Evolutionary conservation across 352 stramenopile species (phyloP).

Genomic region (Globisporangium paddicum): DNA sequence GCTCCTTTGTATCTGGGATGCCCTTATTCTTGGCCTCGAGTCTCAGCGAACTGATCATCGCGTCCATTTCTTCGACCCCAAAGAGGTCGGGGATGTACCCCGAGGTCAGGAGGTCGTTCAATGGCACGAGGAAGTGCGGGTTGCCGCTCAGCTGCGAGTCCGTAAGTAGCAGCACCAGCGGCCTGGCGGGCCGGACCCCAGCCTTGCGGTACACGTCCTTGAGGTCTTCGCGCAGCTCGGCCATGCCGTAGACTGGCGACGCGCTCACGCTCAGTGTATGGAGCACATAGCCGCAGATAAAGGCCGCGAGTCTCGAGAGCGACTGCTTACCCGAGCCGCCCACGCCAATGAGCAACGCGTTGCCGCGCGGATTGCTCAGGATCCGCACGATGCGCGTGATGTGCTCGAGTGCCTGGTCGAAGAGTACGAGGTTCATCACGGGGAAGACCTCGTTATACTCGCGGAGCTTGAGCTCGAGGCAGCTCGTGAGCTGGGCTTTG

Average conservation of each 20-base stretch:
- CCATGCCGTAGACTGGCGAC: conserved; percentile 55
- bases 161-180: conserved; percentile 87
- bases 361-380: conserved; percentile 61
- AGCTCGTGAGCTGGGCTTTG: conserved; percentile 41
- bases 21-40: conserved; percentile 81
- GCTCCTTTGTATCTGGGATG: conserved; percentile 88
- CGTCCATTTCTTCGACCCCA: conserved; percentile 84
- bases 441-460: conserved; percentile 92
- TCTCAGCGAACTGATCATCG: conserved; percentile 67
- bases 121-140: conserved; percentile 80
- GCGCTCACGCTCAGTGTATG: conserved; percentile 57
- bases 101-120: conserved; percentile 83
- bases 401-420: conserved; percentile 90
- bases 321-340: conserved; percentile 89
- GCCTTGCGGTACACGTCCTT: conserved; percentile 88
- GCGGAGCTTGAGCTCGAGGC: conserved; percentile 58
- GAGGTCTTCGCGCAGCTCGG: conserved; percentile 85
- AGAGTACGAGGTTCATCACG: conserved; percentile 91
- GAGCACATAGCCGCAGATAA: conserved; percentile 79
- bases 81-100: conserved; percentile 85
- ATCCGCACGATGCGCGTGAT: conserved; percentile 87
- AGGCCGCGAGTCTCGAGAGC: conserved; percentile 84
- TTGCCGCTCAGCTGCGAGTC: conserved; percentile 81
- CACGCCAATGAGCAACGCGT: conserved; percentile 85
- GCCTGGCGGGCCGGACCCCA: conserved; percentile 78